Evolutionary conservation across 2,329 filamentous ascomycete genomes (phyloP), one percentile per base, ranked within the genome.

Genomic region (Epichloe hybrida): DNA sequence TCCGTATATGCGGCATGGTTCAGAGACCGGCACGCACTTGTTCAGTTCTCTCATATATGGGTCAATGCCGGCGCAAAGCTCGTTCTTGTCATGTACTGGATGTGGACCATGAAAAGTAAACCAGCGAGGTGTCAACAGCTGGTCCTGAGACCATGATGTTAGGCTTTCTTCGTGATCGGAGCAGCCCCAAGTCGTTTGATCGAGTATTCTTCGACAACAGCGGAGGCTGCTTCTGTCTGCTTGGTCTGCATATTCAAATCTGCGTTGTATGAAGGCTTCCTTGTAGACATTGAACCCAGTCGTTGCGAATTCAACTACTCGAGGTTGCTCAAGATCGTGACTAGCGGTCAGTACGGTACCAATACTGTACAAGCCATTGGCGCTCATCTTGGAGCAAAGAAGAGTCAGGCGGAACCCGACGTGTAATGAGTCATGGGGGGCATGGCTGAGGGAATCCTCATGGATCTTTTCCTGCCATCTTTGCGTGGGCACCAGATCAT

Each of bases 211-310:
- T 17, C 3, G 31, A 42, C 11, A 2, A 23, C 27, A 44, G 12
- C 15, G 31, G 8, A 37, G 13, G 13, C n/a, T 23, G 3, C 13
- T 17, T 13, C 11, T 5, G 21, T 38, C 31, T 11, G 15, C 3
- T 13, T 21, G 41, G 7, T 40, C 17, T n/a, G 39, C 0, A 31
- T 27, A 42, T 5, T 36, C 37, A 20, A 41, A 52, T 8, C 20
- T 20, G 17, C 43, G 44, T 39, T 53, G 51, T 27, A 53, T 21
- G 12, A 53, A 50, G 17, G 39, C 20, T n/a, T 50, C 51, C 31
- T 40, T 53, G 39, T 44, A 50, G 7, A 50, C 37, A 36, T 35
- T 53, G 23, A 53, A 53, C 5, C 27, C 51, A 3, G 34, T 40
- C 3, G 48, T 48, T 5, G 51, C 48, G 7, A 50, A 36, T 27